phyloP scores from a whole-genome alignment of 345 rosid species.

The Lumnitzera littorea region DNA sequence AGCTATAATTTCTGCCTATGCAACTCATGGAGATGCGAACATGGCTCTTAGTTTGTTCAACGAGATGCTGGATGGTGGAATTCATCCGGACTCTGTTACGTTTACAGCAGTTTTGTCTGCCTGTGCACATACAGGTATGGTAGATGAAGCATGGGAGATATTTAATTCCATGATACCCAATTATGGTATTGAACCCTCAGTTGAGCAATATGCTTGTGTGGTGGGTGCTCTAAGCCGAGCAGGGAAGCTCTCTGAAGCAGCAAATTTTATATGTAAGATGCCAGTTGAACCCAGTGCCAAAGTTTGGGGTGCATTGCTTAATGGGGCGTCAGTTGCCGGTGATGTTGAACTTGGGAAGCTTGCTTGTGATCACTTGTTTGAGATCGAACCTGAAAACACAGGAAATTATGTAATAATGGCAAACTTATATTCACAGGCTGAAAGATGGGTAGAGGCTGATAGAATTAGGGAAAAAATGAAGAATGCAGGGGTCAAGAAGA shows the following conservation, averaged over 20 bases:
- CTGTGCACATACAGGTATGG: slow-evolving; percentile 66
- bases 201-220: slow-evolving; percentile 83
- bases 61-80: slow-evolving; percentile 44
- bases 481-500: slow-evolving; percentile 58
- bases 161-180: slow-evolving; percentile 44
- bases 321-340: slow-evolving; percentile 64
- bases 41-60: slow-evolving; percentile 42
- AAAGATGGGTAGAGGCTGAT: slow-evolving; percentile 86
- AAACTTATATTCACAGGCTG: slow-evolving; percentile 67
- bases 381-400: slow-evolving; percentile 71
- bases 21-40: slow-evolving; percentile 64
- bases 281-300: slow-evolving; percentile 62
- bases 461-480: slow-evolving; percentile 50
- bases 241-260: slow-evolving; percentile 63
- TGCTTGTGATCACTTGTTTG: slow-evolving; percentile 50
- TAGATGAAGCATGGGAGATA: slow-evolving; percentile 47
- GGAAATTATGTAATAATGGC: slow-evolving; percentile 76
- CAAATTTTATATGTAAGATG: slow-evolving; percentile 57
- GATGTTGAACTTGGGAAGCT: slow-evolving; percentile 60
- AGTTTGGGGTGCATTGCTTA: slow-evolving; percentile 84
- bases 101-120: slow-evolving; percentile 70
- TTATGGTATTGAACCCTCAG: slow-evolving; percentile 43
- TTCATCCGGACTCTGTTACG: slow-evolving; percentile 61
- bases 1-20: slow-evolving; percentile 66
- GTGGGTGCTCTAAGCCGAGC: slow-evolving; percentile 72